phyloP scores from a whole-genome alignment of 2,329 filamentous ascomycete species.

The Fusarium sp. region DNA sequence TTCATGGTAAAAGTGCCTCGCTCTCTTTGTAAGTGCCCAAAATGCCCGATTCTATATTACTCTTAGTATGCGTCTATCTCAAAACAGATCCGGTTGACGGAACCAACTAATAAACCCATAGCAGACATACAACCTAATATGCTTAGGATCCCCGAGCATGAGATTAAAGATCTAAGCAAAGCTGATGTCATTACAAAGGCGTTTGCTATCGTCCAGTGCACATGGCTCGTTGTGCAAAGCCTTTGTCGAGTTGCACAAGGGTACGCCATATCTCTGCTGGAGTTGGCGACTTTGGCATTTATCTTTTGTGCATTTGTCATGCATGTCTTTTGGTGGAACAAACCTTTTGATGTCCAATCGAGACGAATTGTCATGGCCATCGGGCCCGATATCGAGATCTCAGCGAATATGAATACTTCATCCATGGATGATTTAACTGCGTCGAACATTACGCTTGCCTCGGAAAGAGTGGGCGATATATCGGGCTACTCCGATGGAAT shows the following conservation, averaged over 20 bases:
- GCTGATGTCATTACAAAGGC: background rate
- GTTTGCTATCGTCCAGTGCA: background rate
- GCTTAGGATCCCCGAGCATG: background rate
- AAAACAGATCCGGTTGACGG: too few species aligned
- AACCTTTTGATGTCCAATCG: background rate
- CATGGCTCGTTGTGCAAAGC: background rate
- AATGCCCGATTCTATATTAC: too few species aligned
- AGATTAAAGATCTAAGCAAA: background rate
- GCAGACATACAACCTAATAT: accelerated
- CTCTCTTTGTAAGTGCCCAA: too few species aligned
- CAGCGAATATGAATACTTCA: accelerated
- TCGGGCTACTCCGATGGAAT: too few species aligned
- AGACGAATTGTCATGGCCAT: accelerated
- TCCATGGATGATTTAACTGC: background rate
- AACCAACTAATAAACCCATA: too few species aligned
- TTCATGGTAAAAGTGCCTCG: too few species aligned
- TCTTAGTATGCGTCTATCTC: accelerated
- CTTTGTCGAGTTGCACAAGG: accelerated
- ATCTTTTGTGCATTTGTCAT: background rate
- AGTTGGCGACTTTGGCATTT: background rate
- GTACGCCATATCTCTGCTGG: background rate
- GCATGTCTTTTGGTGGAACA: background rate
- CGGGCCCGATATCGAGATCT: accelerated
- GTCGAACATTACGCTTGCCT: too few species aligned
- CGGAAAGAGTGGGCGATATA: too few species aligned